phyloP scores from a whole-genome alignment of 163 green algal genomes.

The Scenedesmus sp. region DNA sequence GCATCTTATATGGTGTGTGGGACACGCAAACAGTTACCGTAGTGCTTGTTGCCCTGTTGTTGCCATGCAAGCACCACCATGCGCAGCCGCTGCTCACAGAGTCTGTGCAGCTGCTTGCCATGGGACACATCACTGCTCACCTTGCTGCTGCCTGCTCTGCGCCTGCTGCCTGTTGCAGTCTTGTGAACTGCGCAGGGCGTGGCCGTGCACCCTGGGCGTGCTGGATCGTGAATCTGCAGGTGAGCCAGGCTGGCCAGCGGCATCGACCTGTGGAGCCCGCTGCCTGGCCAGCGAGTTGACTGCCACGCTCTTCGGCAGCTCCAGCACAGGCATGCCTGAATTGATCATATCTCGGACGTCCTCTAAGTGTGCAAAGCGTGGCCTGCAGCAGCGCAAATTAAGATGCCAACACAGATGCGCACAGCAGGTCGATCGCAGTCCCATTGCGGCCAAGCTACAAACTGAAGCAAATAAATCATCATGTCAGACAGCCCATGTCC shows the following conservation, averaged over 20 bases:
- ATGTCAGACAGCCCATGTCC: not conserved
- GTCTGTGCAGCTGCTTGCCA: not conserved
- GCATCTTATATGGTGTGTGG: too few species aligned
- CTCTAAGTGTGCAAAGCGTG: not conserved
- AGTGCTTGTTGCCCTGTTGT: not conserved
- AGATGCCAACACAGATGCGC: not conserved
- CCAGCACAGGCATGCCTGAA: not conserved
- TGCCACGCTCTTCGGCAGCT: slow-evolving; percentile 36
- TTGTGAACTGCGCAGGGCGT: not conserved
- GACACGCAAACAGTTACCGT: too few species aligned
- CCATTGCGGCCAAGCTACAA: not conserved
- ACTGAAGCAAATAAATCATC: too few species aligned
- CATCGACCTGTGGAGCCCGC: not conserved
- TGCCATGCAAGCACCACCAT: not conserved
- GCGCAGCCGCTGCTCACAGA: not conserved
- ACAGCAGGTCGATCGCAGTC: not conserved
- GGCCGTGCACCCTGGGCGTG: not conserved
- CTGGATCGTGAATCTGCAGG: not conserved
- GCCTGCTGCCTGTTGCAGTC: slow-evolving; percentile 1
- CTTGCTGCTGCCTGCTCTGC: not conserved
- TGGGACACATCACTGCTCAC: not conserved
- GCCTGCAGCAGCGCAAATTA: not conserved
- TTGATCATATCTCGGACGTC: not conserved
- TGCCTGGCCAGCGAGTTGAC: not conserved
- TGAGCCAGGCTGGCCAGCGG: not conserved